Conservation (phyloP, 257 asterid genomes). For the Linderniella brevidens region DNA sequence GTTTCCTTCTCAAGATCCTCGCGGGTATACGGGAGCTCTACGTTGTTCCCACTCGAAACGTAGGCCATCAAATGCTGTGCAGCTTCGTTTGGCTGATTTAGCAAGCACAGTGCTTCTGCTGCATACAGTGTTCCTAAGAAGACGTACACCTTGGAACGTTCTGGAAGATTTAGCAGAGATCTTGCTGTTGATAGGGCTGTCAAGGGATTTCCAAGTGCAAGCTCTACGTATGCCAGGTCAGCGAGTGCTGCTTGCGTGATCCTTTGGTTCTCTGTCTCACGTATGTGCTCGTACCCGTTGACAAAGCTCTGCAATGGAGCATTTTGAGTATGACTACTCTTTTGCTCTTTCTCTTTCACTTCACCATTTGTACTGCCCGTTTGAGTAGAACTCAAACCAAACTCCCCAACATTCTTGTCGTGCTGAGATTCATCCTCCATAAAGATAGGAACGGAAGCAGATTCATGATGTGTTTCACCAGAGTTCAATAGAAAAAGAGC, state of each 20-base stretch:
- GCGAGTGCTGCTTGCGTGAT: constrained; percentile 56
- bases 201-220: constrained; percentile 53
- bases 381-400: constrained; percentile 23
- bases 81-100: constrained; percentile 66
- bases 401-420: too few relatives aligned
- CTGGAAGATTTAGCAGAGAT: constrained; percentile 37
- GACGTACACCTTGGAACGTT: constrained; percentile 33
- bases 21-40: constrained; percentile 45
- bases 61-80: constrained; percentile 35
- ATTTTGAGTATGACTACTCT: constrained; percentile 34
- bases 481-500: constrained; percentile 48
- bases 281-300: constrained; percentile 31
- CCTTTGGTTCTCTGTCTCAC: constrained; percentile 44
- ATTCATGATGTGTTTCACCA: constrained; percentile 23
- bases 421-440: constrained; percentile 24
- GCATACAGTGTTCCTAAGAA: constrained; percentile 59
- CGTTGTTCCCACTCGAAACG: constrained; percentile 28
- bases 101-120: constrained; percentile 78
- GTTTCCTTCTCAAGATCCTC: constrained; percentile 55
- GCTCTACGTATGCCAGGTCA: constrained; percentile 61
- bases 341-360: constrained; percentile 61
- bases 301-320: constrained; percentile 32
- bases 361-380: constrained; percentile 50
- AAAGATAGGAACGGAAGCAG: constrained; percentile 14
- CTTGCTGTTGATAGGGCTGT: constrained; percentile 43